Conservation (phyloP, 1,284 basidiomycete species). For the Fomitopsis betulina region DNA sequence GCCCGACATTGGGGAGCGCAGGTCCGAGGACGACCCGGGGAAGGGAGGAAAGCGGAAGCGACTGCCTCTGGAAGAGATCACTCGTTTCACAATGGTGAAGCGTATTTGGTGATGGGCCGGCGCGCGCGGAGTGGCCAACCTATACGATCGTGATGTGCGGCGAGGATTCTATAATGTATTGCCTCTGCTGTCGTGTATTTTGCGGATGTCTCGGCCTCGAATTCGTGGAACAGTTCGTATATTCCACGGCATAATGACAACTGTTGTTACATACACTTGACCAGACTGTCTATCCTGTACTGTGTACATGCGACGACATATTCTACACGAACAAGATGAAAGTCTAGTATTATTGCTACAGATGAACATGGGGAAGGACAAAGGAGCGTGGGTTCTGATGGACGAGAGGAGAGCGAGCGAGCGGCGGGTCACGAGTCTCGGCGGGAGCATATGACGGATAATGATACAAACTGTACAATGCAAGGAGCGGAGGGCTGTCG, state of each 20-base stretch:
- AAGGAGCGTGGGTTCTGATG: not conserved
- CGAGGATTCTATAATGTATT: not conserved
- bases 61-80: slow-evolving; percentile 80
- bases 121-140: not conserved
- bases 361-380: not conserved
- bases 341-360: slow-evolving; percentile 1
- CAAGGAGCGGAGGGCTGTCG: not conserved
- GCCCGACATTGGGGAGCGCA: slow-evolving; percentile 68
- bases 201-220: not conserved
- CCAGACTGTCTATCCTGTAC: not conserved
- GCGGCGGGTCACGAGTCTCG: too few species aligned
- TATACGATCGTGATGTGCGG: not conserved
- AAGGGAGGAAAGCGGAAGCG: slow-evolving; percentile 49
- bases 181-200: not conserved
- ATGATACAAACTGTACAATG: slow-evolving; percentile 1
- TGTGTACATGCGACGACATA: not conserved
- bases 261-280: not conserved
- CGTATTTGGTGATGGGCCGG: slow-evolving; percentile 66
- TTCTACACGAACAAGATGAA: not conserved
- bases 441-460: not conserved
- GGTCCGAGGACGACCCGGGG: slow-evolving; percentile 19
- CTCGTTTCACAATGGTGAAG: slow-evolving; percentile 92
- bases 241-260: not conserved
- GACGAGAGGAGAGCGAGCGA: not conserved
- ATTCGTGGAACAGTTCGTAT: not conserved